Evolutionary conservation across 1,139 yeast genomes (phyloP), one percentile per base, ranked within the genome.

Genomic region (Taphrina confusa): DNA sequence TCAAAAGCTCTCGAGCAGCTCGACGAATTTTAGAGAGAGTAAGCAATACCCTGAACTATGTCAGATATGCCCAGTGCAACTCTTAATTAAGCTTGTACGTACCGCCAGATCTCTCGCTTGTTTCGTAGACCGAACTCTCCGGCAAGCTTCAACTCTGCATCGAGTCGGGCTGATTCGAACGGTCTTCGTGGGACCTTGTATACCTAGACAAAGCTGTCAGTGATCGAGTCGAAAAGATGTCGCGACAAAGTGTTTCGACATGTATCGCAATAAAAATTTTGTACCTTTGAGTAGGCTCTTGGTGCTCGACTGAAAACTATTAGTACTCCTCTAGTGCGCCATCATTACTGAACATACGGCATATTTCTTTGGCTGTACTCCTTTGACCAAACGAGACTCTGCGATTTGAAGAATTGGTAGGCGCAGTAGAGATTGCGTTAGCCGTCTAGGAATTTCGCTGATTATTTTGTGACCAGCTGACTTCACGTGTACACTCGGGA

Each of bases 71-170:
- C 58, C 58, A 54, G 58, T 54, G 58, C 58, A 54, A 54, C 58
- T 54, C 58, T 44, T 40, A 25, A 34, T 37, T 28, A 51, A 40
- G 57, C 44, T 33, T 85, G 12, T 22, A 54, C 58, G 33, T 54
- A 54, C 58, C 97, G 87, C 95, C 91, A 90, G 80, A 92, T 89
- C 82, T 92, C 98, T 79, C 95, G 89, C 91, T 92, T 92, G 97
- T 94, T 92, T 84, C 90, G 91, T 78, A 92, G 87, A 84, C 98
- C 99, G 87, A 81, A 92, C 82, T 92, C 98, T 84, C 98, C 98
- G 75, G 95, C 97, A 76, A 92, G 87, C 82, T 92, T 90, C 79
- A 92, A 87, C 82, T 94, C 98, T 78, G 96, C 89, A 76, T 92
- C 98, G 55, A 62, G 58, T 34, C 33, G 61, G 50, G 52, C 60